Base-by-base conservation (phyloP, 495 filamentous ascomycete genomes). In the Bacidia gigantensis region DNA sequence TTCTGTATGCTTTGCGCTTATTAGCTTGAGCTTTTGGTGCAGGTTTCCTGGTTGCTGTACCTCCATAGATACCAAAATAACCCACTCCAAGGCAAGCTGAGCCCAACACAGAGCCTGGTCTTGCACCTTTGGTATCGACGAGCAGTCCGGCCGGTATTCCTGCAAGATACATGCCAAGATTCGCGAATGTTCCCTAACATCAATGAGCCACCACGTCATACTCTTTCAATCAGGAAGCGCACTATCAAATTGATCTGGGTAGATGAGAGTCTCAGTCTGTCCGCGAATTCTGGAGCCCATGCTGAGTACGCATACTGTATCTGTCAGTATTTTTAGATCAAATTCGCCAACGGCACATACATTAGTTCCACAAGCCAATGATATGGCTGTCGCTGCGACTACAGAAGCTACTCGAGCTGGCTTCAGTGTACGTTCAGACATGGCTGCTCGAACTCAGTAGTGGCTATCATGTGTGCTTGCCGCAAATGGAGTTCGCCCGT, bases 281-380 rank as follows among this genome's bases (percentile, higher is more conserved):
- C 80, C 22, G 89, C 89, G 60, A 96, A 95, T 65, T 95, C 88
- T 14, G 92, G 92, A 24, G 83, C 90, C 88, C 93, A 98, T 68
- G 92, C 93, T 50, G 89, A 95, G 62, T 96, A 98, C 57, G 89
- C 93, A 78, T 98, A 98, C 89, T 95, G 59, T 48, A n/a, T n/a
- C n/a, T n/a, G n/a, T n/a, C n/a, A n/a, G n/a, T n/a, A n/a, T n/a
- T n/a, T n/a, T n/a, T n/a, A n/a, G n/a, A n/a, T n/a, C n/a, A n/a
- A n/a, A n/a, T n/a, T n/a, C n/a, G n/a, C n/a, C n/a, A n/a, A n/a
- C n/a, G 29, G 11, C 18, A 50, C 22, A n/a, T 21, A 62, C 89
- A 70, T 95, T 96, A 42, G 89, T 95, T 54, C 90, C 90, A 66
- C 87, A 93, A 54, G 89, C 85, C 52, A 98, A 70, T 32, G 89